Evolutionary conservation across 2,329 filamentous ascomycete genomes (phyloP).

Genomic region (Hirsutella thompsonii): DNA sequence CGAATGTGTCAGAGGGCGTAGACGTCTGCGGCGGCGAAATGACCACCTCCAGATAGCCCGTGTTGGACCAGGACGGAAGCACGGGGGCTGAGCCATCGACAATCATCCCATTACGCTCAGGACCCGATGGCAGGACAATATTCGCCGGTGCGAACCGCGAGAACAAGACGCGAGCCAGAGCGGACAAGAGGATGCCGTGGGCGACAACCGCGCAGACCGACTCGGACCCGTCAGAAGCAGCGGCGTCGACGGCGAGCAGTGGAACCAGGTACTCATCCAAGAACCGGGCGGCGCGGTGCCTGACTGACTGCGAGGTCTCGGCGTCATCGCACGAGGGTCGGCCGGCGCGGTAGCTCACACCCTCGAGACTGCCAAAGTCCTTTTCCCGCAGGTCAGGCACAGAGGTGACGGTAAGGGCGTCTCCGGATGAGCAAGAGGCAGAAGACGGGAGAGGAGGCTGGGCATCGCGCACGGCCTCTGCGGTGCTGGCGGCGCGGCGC

Average conservation of each 20-base stretch:
- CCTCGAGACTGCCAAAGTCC: slow-evolving; percentile 61
- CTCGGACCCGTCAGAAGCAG: background rate
- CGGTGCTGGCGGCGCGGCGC: slow-evolving; percentile 60
- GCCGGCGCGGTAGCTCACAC: slow-evolving; percentile 37
- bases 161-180: slow-evolving; percentile 52
- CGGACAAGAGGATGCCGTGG: slow-evolving; percentile 69
- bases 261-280: slow-evolving; percentile 51
- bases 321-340: slow-evolving; percentile 30
- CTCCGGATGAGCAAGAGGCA: too few species aligned
- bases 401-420: slow-evolving; percentile 9
- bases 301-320: slow-evolving; percentile 59
- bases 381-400: slow-evolving; percentile 50
- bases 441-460: too few species aligned
- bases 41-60: slow-evolving; percentile 28
- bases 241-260: slow-evolving; percentile 15
- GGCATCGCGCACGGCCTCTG: slow-evolving; percentile 48
- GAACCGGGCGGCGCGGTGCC: slow-evolving; percentile 49
- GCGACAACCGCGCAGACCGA: slow-evolving; percentile 53
- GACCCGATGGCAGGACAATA: slow-evolving; percentile 4
- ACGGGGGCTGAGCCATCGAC: slow-evolving; percentile 5
- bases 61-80: slow-evolving; percentile 37
- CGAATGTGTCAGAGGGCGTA: background rate
- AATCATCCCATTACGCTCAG: background rate
- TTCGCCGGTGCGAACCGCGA: slow-evolving; percentile 28
- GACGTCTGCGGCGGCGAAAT: slow-evolving; percentile 7